These are phyloP conservation scores for Sporothrix globosa DNA, from an alignment of 2,329 filamentous ascomycete species.

Conservation along the genomic window DNA sequence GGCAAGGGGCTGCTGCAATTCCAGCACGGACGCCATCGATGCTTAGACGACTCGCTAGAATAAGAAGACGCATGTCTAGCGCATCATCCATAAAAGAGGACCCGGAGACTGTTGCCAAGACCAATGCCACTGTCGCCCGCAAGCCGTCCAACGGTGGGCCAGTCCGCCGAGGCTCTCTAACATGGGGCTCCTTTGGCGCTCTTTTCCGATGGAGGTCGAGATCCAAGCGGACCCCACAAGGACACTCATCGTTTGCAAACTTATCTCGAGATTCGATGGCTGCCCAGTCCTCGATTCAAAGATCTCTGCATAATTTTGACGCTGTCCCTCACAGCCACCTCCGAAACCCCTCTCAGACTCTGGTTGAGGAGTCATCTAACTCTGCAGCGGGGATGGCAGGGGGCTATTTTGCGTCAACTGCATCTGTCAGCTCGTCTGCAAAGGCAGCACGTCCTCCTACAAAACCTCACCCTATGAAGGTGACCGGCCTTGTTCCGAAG, in stretches of 20 bases:
- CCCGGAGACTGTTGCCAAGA: neutral
- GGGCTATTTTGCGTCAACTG: constrained; percentile 43
- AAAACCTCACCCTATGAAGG: constrained; percentile 41
- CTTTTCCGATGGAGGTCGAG: constrained; percentile 71
- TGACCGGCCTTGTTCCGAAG: constrained; percentile 61
- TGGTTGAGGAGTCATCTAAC: constrained; percentile 11
- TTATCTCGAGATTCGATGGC: constrained; percentile 85
- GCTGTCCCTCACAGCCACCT: constrained; percentile 13
- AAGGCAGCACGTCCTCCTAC: neutral
- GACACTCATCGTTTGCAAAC: constrained; percentile 83
- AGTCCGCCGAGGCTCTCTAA: constrained; percentile 46
- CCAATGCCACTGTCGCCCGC: constrained; percentile 38
- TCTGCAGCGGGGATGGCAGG: constrained; percentile 42
- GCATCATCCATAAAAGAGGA: constrained; percentile 41
- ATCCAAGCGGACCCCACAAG: constrained; percentile 57
- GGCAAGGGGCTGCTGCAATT: constrained; percentile 28
- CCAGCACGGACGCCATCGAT: constrained; percentile 32
- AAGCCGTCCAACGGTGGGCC: constrained; percentile 60
- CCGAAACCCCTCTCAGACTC: constrained; percentile 15
- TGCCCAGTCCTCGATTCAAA: constrained; percentile 40
- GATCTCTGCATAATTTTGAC: constrained; percentile 9
- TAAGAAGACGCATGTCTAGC: constrained; percentile 47
- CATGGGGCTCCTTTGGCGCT: constrained; percentile 62
- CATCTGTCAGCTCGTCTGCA: constrained; percentile 45
- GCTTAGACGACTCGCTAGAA: constrained; percentile 29